These are phyloP conservation scores for Aurinia saxatilis DNA, from an alignment of 345 rosid species.

Conservation along the genomic window DNA sequence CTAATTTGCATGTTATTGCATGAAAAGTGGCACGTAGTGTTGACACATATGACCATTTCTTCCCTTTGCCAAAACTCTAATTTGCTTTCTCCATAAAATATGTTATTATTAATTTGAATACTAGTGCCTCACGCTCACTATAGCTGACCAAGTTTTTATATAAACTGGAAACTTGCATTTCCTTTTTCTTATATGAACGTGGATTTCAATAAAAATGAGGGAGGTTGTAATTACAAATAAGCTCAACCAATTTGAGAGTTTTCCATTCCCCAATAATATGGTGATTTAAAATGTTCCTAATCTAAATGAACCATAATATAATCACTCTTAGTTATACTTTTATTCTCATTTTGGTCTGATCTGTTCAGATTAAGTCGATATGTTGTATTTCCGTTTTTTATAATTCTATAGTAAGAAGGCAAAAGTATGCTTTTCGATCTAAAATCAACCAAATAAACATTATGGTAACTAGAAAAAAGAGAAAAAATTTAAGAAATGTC, in stretches of 20 bases:
- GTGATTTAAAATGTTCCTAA: background rate
- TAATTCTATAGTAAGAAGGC: too few species aligned
- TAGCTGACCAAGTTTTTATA: background rate
- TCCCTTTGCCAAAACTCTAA: too few species aligned
- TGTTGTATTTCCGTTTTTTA: too few species aligned
- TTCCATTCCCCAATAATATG: background rate
- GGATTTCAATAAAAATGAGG: background rate
- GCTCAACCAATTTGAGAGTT: background rate
- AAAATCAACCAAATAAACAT: too few species aligned
- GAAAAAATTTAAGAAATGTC: too few species aligned
- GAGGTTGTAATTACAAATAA: background rate
- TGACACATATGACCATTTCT: constrained; percentile 22
- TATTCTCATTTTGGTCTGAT: too few species aligned
- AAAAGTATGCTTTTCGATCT: too few species aligned
- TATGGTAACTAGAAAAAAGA: too few species aligned
- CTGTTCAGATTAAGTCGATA: too few species aligned
- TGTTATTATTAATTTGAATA: background rate
- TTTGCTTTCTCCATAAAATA: constrained; percentile 7
- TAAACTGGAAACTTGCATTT: too few species aligned
- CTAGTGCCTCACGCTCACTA: background rate
- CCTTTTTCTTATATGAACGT: background rate
- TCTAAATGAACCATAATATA: too few species aligned
- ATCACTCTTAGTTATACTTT: too few species aligned
- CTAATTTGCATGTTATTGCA: constrained; percentile 33
- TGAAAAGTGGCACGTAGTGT: constrained; percentile 29